These are phyloP conservation scores for Fusarium tricinctum DNA, from an alignment of 2,329 filamentous ascomycete genomes.

Conservation along the genomic window DNA sequence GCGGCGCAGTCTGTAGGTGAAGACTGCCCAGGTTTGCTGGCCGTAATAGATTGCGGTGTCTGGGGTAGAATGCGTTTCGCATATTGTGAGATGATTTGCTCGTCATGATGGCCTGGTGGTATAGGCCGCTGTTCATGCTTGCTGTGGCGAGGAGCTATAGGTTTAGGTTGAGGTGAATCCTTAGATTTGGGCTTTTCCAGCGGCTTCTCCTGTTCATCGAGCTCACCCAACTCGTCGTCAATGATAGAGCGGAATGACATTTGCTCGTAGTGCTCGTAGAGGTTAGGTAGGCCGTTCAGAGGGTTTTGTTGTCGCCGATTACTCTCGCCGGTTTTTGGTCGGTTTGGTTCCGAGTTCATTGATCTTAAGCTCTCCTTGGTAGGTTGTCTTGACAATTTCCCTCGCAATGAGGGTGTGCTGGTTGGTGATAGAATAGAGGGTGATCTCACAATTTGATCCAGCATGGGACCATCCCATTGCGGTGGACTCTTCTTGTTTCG, in stretches of 20 bases:
- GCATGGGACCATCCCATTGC: constrained; percentile 52
- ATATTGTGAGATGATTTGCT: constrained; percentile 47
- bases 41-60: constrained; percentile 38
- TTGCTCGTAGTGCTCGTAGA: constrained; percentile 72
- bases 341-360: constrained; percentile 38
- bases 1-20: constrained; percentile 60
- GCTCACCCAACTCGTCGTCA: constrained; percentile 41
- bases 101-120: constrained; percentile 37
- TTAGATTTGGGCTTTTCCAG: constrained; percentile 27
- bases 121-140: constrained; percentile 36
- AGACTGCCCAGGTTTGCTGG: constrained; percentile 48
- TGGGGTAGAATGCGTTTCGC: constrained; percentile 45
- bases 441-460: constrained; percentile 58
- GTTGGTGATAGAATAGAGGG: constrained; percentile 60
- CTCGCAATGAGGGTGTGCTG: constrained; percentile 48
- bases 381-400: constrained; percentile 54
- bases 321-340: constrained; percentile 49
- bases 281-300: constrained; percentile 61
- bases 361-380: constrained; percentile 56
- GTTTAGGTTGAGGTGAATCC: constrained; percentile 32
- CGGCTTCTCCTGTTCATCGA: constrained; percentile 30
- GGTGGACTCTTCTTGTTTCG: constrained; percentile 51
- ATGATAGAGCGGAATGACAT: constrained; percentile 64
- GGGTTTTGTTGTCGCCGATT: constrained; percentile 44
- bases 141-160: constrained; percentile 12